Percentiles rank a stretch among this genome's conserved stretches.
phyloP scores from a whole-genome alignment of 352 stramenopile genomes.

The Halophytophthora batemanensis region DNA sequence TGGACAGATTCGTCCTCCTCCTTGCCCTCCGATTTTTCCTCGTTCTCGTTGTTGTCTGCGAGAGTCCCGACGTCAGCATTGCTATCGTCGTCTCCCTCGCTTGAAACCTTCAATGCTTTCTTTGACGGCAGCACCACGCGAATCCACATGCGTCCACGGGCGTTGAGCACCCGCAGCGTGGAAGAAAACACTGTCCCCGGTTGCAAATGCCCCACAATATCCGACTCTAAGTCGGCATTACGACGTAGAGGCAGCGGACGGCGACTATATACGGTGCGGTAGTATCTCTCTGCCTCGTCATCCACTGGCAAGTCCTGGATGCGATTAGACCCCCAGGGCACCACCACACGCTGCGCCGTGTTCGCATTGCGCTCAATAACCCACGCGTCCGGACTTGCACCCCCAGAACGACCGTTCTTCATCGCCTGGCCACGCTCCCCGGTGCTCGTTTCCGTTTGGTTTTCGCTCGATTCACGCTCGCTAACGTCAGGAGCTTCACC shows the following conservation, averaged over 20 bases:
- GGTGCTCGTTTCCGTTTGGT: conserved; percentile 12
- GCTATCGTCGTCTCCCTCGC: conserved; percentile 15
- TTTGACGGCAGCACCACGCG: conserved; percentile 37
- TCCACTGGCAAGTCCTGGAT: conserved; percentile 27
- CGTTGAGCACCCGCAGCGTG: conserved; percentile 47
- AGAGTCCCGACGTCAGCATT: conserved; percentile 6
- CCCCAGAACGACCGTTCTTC: not conserved
- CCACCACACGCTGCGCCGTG: conserved; percentile 55
- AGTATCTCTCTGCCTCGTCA: conserved; percentile 57
- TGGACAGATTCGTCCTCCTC: conserved; percentile 22
- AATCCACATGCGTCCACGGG: conserved; percentile 63
- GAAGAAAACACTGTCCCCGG: conserved; percentile 56
- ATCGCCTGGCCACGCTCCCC: conserved; percentile 21
- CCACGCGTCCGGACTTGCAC: conserved; percentile 40
- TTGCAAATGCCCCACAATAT: conserved; percentile 53
- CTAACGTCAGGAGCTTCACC: conserved; percentile 17
- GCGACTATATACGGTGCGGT: conserved; percentile 65
- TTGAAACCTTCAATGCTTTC: conserved; percentile 1
- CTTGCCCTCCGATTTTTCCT: conserved; percentile 31
- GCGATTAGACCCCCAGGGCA: conserved; percentile 44
- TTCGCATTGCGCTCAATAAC: conserved; percentile 77
- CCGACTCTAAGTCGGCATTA: conserved; percentile 37
- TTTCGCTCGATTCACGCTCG: conserved; percentile 8
- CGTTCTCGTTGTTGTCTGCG: conserved; percentile 33
- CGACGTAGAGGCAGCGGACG: conserved; percentile 52